Base-by-base conservation (phyloP, 768 basidiomycete genomes). In the Hericium erinaceus region DNA sequence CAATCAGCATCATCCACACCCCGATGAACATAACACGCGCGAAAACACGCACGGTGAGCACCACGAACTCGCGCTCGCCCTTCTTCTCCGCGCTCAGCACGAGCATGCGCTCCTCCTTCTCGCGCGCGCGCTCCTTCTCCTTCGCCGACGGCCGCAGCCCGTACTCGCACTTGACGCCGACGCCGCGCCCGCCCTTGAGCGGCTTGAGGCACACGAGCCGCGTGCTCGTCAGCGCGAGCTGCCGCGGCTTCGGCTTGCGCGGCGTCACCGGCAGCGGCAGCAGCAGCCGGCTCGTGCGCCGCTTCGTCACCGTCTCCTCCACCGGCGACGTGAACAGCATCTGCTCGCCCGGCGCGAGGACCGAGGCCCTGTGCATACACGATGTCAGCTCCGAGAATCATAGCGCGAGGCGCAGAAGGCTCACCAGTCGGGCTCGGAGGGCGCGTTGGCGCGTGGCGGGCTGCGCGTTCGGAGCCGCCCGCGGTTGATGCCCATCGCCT, bases 151-250 rank as follows among this genome's bases (percentile, higher is more conserved):
- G 66, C 55, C 68, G 70, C 52, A 84, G 57, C n/a, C 68, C 66
- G n/a, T 82, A 66, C 64, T 85, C 83, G 4, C 70, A 73, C 63
- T 84, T 83, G 48, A 84, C 60, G 12, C 76, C 68, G 20, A 78
- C 65, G 13, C 69, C 71, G 5, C 69, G 69, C 16, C 67, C 68
- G 39, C 68, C 72, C 55, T 71, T 70, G 41, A 70, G 69, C 58
- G 71, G 70, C 68, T 86, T 86, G 37, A 85, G 65, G 56, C 82
- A 85, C 39, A 86, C 56, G 6, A 86, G 64, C 40, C 84, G 75
- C 28, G 72, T 71, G n/a, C 71, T 77, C 38, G 84, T 86, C 50
- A 86, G 69, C 38, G 85, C 68, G 9, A 86, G 64, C 60, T 81
- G 77, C 22, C 84, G 74, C 15, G 74, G 70, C 65, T 83, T 84